phyloP scores from a whole-genome alignment of 208 protist genomes.

The Zelonia costaricensis region DNA sequence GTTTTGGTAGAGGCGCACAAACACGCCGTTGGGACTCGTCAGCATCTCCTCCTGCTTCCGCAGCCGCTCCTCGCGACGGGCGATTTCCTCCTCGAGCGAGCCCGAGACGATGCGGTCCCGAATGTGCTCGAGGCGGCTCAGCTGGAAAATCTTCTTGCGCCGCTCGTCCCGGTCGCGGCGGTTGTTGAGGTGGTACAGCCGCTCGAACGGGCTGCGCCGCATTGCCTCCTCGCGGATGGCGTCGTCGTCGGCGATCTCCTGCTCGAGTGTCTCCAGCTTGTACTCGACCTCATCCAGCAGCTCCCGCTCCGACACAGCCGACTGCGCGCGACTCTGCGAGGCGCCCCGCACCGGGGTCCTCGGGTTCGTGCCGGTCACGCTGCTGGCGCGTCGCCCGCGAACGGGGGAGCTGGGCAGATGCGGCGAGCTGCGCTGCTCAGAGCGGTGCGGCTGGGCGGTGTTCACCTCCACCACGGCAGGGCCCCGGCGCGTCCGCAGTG shows the following conservation, averaged over 20 bases:
- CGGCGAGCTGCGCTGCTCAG: background rate
- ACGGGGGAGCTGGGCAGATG: background rate
- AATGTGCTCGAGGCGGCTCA: slow-evolving; percentile 53
- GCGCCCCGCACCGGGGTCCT: background rate
- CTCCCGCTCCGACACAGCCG: slow-evolving; percentile 27
- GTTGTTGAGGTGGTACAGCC: slow-evolving; percentile 88
- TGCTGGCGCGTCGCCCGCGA: background rate
- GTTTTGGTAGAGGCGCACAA: slow-evolving; percentile 63
- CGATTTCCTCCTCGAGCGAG: slow-evolving; percentile 38
- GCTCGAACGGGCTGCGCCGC: slow-evolving; percentile 54
- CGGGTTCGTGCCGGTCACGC: background rate
- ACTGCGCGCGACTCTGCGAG: slow-evolving; percentile 2
- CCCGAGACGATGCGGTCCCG: slow-evolving; percentile 53
- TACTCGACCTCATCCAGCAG: slow-evolving; percentile 48
- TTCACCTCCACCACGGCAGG: no score
- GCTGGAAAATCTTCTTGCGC: slow-evolving; percentile 43
- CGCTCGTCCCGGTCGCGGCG: slow-evolving; percentile 70
- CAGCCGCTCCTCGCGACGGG: slow-evolving; percentile 34
- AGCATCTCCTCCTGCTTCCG: slow-evolving; percentile 42
- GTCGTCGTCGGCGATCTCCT: slow-evolving; percentile 42
- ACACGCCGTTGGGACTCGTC: slow-evolving; percentile 42
- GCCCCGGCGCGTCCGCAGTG: background rate
- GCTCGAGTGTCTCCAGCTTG: slow-evolving; percentile 40
- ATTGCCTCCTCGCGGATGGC: slow-evolving; percentile 37
- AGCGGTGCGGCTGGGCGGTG: background rate